A percentile compares a stretch with the other conserved stretches of the same genome.
Evolutionary conservation across 345 rosid genomes (phyloP).

Genomic region (Kandelia obovata): DNA sequence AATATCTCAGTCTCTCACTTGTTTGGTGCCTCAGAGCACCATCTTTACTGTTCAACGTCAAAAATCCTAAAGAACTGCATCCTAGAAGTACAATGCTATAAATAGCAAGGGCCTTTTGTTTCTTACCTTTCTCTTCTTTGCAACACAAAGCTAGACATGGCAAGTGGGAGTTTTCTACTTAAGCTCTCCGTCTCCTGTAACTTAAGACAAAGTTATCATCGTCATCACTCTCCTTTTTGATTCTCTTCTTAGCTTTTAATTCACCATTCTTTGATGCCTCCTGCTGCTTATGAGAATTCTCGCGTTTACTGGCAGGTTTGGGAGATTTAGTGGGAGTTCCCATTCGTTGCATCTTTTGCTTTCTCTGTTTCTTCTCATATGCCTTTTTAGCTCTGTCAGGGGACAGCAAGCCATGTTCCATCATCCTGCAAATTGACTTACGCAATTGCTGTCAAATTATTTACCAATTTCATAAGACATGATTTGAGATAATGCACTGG

Average conservation of each 20-base stretch:
- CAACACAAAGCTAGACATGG: too few species aligned
- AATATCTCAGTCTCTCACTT: constrained; percentile 27
- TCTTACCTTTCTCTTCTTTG: constrained; percentile 6
- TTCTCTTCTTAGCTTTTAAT: constrained; percentile 59
- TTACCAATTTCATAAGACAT: too few species aligned
- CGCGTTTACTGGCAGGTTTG: constrained; percentile 46
- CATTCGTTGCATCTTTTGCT: constrained; percentile 64
- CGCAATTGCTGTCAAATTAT: background rate
- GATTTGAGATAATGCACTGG: too few species aligned
- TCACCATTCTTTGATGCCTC: constrained; percentile 56
- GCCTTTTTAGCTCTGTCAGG: constrained; percentile 72
- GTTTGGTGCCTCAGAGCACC: constrained; percentile 12
- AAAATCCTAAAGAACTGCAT: constrained; percentile 21
- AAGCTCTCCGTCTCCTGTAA: constrained; percentile 71
- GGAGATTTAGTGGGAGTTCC: constrained; percentile 65
- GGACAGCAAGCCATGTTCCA: constrained; percentile 93
- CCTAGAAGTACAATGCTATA: constrained; percentile 16
- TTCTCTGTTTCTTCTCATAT: constrained; percentile 78
- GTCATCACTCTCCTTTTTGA: constrained; percentile 35
- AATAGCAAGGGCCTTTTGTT: constrained; percentile 13
- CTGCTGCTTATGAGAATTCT: constrained; percentile 59
- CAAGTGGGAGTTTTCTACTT: background rate
- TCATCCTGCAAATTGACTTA: constrained; percentile 57
- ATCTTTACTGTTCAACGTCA: constrained; percentile 16
- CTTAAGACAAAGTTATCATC: constrained; percentile 52